phyloP scores from a whole-genome alignment of 208 protist genomes.

The Trichomonas vaginalis region DNA sequence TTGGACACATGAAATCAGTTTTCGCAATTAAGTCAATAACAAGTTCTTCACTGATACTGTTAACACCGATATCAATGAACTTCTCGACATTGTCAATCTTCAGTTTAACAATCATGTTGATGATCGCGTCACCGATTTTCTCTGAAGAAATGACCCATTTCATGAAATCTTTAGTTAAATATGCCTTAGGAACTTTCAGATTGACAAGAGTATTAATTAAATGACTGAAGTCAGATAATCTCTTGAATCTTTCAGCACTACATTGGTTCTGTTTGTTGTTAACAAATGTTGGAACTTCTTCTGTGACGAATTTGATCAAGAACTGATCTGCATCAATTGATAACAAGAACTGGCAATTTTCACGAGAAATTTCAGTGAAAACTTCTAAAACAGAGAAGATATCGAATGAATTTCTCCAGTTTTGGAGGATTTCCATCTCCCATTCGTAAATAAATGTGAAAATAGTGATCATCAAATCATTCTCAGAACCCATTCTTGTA shows the following conservation, averaged over 20 bases:
- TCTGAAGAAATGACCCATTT: not conserved
- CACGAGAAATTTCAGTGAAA: not conserved
- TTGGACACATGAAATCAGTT: not conserved
- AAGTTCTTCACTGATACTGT: not conserved
- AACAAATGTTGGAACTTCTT: not conserved
- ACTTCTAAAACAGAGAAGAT: not conserved
- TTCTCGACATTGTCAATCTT: not conserved
- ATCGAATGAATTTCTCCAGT: constrained; percentile 10
- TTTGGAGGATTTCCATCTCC: not conserved
- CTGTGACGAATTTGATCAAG: not conserved
- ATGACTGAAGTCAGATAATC: not conserved
- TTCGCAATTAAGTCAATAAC: not conserved
- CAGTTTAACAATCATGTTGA: not conserved
- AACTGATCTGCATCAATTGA: not conserved
- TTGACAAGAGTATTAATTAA: not conserved
- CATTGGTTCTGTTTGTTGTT: not conserved
- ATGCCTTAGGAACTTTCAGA: not conserved
- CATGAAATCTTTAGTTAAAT: not conserved
- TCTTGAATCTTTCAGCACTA: not conserved
- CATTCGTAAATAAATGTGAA: not conserved
- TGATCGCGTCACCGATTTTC: not conserved
- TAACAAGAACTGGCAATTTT: not conserved
- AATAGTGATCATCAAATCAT: not conserved
- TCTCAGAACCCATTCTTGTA: not conserved
- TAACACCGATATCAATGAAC: not conserved